Base-by-base conservation (phyloP, 1,284 basidiomycete genomes). In the Athelia sp. region DNA sequence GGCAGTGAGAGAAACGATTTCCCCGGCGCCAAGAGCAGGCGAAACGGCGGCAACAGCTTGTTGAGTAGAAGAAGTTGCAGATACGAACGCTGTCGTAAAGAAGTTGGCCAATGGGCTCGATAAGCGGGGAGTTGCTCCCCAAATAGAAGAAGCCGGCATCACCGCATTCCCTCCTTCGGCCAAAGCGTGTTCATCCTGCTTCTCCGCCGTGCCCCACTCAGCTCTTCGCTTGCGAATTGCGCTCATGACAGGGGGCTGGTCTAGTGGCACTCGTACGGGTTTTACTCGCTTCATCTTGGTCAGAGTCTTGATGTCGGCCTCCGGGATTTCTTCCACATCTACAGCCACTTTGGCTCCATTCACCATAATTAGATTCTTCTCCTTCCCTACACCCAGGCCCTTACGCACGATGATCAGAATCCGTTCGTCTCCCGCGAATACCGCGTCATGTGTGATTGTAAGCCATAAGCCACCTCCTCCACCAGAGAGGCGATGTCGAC, bases 391-490 rank as follows among this genome's bases (percentile, higher is more conserved):
- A 43, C 64, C 65, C 52, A 68, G 82, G 10, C 88, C 90, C n/a
- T 86, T 78, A 13, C 90, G 78, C 6, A 98, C 84, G 51, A 90
- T 82, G 1, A 80, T 79, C 40, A 83, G 71, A 4, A 95, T 74
- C 43, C 84, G 79, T 47, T 93, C 91, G 32, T 90, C 82, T 21
- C 84, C 84, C 2, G 91, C 79, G 49, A 84, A 79, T 15, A 85
- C 72, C 2, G 85, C 81, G 53, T 94, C 90, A 58, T 99, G 96
- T 22, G 87, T 90, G 57, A 99, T 77, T 0, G 93, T 96, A 19
- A 99, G 70, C 97, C 97, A 99, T n/a, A 98, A 70, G 0, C 96
- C 96, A 8, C 97, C 95, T 2, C 95, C 96, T 36, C 87, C 86
- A 10, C 80, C 75, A 1, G 93, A 93, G 10, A 99, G 75, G 17